Conservation (phyloP, 2,329 filamentous ascomycete species). For the Stenocarpella maydis region DNA sequence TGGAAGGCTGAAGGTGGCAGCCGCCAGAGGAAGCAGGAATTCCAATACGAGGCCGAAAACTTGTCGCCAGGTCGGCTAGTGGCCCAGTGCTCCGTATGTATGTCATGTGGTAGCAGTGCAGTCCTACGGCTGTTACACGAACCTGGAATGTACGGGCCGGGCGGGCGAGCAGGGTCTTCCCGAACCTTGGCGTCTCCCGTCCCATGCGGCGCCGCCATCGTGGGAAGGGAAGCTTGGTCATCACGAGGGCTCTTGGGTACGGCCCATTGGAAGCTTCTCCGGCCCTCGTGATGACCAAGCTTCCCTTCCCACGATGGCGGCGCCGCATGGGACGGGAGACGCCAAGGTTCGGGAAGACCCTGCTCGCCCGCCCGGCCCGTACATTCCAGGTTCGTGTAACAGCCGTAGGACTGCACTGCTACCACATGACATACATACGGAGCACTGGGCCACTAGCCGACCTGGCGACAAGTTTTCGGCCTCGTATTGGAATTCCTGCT, state of each 20-base stretch:
- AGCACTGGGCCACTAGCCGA: not conserved
- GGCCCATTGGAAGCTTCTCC: slow-evolving; percentile 13
- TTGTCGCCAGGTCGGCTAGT: not conserved
- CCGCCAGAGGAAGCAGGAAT: not conserved
- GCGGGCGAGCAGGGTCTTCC: slow-evolving; percentile 22
- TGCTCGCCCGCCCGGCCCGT: slow-evolving; percentile 27
- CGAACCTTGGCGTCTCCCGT: slow-evolving; percentile 18
- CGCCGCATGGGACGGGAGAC: slow-evolving; percentile 6
- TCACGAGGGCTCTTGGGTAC: slow-evolving; percentile 3
- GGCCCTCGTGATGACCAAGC: slow-evolving; percentile 6
- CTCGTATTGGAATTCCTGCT: not conserved
- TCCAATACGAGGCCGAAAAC: slow-evolving; percentile 7
- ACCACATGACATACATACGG: not conserved
- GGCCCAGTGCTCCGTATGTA: not conserved
- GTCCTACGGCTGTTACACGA: slow-evolving; percentile 7
- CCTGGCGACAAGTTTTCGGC: slow-evolving; percentile 2
- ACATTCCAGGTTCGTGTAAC: not conserved
- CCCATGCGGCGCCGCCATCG: slow-evolving; percentile 15
- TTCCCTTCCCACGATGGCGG: slow-evolving; percentile 2
- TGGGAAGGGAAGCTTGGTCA: slow-evolving; percentile 3
- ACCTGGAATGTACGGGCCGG: slow-evolving; percentile 3
- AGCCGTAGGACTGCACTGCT: slow-evolving; percentile 6
- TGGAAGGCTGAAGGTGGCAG: slow-evolving; percentile 5
- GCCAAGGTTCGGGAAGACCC: slow-evolving; percentile 22
- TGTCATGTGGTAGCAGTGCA: not conserved